Evolutionary conservation across 2,329 filamentous ascomycete genomes (phyloP), one percentile per base, ranked within the genome.

Genomic region (Diatrype stigma): DNA sequence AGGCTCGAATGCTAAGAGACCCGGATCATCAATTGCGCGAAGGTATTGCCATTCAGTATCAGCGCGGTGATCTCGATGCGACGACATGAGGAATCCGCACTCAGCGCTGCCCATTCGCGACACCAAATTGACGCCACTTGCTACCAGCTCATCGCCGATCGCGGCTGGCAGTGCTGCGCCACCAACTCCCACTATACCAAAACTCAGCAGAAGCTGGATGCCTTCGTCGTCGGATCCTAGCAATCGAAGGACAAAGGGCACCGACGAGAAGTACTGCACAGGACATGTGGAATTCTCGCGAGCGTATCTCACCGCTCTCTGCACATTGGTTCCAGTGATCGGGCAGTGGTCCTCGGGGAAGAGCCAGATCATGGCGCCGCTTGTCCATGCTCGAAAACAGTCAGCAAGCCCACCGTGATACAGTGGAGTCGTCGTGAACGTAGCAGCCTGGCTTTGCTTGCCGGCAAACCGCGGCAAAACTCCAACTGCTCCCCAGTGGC

Each of bases 391-490:
- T 46, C 84, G 70, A 44, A 86, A 78, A 19, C 80, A 73, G 60
- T 87, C 84, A 1, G 83, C 80, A 8, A 85, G 73, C 0, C 84
- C 84, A 1, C 84, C 84, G 56, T 86, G 82, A 55, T 85, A 87
- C 0, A 87, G 70, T 0, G 84, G 84, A 2, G 84, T 87, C 0
- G 82, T 85, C 0, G 82, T 83, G 57, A 86, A 86, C 0, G 81
- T 84, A 0, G 80, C 77, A 2, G 68, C 60, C 3, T 12, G 7
- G 16, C 67, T 47, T 0, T 59, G 40, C 0, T 65, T 62, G 3
- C 64, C 56, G 0, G 60, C 55, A 8, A 85, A 73, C 2, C 64
- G 64, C 7, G 81, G 80, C 0, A 85, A 69, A 0, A 79, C 78
- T 2, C 76, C 77, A 3, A 82, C 73, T 3, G 76, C 79, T 11